Evolutionary conservation across 1,284 basidiomycete genomes (phyloP).

Genomic region (Golubevia pallescens): DNA sequence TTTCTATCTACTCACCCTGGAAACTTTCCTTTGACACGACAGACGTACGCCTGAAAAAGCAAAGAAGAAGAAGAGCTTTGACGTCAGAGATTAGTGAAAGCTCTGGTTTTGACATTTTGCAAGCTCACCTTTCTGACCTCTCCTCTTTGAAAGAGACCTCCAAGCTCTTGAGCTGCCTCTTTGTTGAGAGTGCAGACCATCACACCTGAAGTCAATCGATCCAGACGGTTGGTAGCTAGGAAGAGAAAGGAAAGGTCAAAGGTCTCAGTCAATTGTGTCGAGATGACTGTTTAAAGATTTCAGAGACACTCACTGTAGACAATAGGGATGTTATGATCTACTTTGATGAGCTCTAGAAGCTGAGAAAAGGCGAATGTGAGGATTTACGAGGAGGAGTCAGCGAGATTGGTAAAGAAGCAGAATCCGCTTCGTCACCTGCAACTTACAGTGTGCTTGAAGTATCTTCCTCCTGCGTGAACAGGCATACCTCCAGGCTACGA

Average conservation of each 20-base stretch:
- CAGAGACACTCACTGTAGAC: background rate
- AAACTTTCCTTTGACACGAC: slow-evolving; percentile 68
- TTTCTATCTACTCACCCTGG: slow-evolving; percentile 69
- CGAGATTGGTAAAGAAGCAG: too few relatives aligned
- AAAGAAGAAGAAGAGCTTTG: too few relatives aligned
- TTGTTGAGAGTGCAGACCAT: slow-evolving; percentile 89
- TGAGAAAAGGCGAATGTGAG: too few relatives aligned
- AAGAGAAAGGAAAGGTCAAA: slow-evolving; percentile 71
- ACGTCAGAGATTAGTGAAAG: too few relatives aligned
- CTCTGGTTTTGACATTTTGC: too few relatives aligned
- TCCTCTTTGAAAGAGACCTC: slow-evolving; percentile 66
- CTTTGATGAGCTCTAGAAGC: too few relatives aligned
- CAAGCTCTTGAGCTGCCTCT: slow-evolving; percentile 75
- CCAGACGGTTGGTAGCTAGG: slow-evolving; percentile 88
- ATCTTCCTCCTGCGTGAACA: slow-evolving; percentile 57
- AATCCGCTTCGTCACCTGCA: background rate
- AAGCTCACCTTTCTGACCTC: slow-evolving; percentile 77
- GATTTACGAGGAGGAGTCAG: too few relatives aligned
- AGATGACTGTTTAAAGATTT: too few relatives aligned
- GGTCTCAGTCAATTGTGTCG: slow-evolving; percentile 9
- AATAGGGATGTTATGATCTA: background rate
- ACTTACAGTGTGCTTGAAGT: slow-evolving; percentile 33
- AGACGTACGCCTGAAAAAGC: slow-evolving; percentile 29
- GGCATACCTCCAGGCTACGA: slow-evolving; percentile 58
- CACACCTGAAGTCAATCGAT: slow-evolving; percentile 90